phyloP scores from a whole-genome alignment of 768 basidiomycete genomes.

The Hericium rajendrae region DNA sequence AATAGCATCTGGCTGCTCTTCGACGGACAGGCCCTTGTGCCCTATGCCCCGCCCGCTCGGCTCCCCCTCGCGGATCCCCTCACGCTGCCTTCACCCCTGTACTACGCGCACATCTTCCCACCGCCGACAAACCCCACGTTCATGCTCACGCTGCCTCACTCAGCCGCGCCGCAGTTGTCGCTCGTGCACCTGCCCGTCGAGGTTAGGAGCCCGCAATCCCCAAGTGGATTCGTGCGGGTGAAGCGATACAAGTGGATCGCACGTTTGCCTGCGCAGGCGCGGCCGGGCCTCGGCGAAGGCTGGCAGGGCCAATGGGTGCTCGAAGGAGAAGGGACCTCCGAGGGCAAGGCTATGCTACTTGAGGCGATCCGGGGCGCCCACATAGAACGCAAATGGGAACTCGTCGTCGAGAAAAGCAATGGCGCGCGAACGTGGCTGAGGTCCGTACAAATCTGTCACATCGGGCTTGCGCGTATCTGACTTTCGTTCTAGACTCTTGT shows the following conservation, averaged over 20 bases:
- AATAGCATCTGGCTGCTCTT: constrained; percentile 64
- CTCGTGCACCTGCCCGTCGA: constrained; percentile 35
- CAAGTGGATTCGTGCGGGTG: constrained; percentile 47
- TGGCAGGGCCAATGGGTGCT: constrained; percentile 75
- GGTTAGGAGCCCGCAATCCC: constrained; percentile 53
- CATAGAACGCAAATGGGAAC: constrained; percentile 35
- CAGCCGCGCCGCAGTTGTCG: constrained; percentile 27
- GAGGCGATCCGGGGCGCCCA: constrained; percentile 38
- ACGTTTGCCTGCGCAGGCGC: constrained; percentile 24
- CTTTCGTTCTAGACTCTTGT: neutral
- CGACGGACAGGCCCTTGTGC: constrained; percentile 51
- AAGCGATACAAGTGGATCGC: constrained; percentile 63
- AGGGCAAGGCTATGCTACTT: constrained; percentile 48
- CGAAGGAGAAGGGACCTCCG: constrained; percentile 69
- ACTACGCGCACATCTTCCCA: constrained; percentile 60
- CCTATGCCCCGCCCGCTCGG: constrained; percentile 46
- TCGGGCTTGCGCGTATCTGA: neutral
- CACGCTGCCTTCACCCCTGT: constrained; percentile 63
- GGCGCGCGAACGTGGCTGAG: constrained; percentile 55
- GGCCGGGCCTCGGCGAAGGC: constrained; percentile 44
- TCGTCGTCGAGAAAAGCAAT: constrained; percentile 53
- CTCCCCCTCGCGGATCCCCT: constrained; percentile 49
- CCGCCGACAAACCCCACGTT: constrained; percentile 21
- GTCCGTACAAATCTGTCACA: constrained; percentile 22
- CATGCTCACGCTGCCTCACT: constrained; percentile 21